Conservation (phyloP, 306 rosid genomes). For the Prunus mira region DNA sequence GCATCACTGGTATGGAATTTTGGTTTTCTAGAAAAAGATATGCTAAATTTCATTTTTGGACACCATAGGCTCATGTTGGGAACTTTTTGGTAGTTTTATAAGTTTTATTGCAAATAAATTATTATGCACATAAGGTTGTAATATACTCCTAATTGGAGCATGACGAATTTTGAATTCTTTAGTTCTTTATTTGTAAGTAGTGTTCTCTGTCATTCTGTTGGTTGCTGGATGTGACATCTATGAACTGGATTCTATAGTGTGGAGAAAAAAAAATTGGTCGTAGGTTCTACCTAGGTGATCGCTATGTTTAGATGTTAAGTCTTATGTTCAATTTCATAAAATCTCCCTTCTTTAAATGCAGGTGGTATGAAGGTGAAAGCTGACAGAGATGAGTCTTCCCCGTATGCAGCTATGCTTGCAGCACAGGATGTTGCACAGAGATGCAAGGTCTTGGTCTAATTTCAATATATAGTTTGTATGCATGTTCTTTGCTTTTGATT, state of each 20-base stretch:
- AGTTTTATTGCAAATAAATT: not conserved
- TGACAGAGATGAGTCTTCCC: constrained; percentile 81
- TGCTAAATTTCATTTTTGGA: not conserved
- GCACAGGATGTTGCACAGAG: constrained; percentile 81
- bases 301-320: not conserved
- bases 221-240: no score
- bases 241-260: not conserved
- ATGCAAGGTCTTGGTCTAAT: constrained; percentile 53
- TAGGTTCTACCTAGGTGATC: no score
- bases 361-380: constrained; percentile 96
- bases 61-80: not conserved
- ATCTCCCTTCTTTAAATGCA: not conserved
- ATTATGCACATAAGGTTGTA: not conserved
- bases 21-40: not conserved
- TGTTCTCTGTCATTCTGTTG: no score
- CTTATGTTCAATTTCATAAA: not conserved
- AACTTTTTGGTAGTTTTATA: not conserved
- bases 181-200: no score
- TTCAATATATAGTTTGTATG: not conserved
- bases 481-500: not conserved
- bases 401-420: constrained; percentile 93
- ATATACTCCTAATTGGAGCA: not conserved
- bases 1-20: constrained; percentile 58
- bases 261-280: no score
- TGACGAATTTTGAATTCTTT: not conserved